Percentiles rank a stretch among this genome's conserved stretches.
These are phyloP conservation scores for Russula sp. DNA, from an alignment of 768 basidiomycete species.

Conservation along the genomic window DNA sequence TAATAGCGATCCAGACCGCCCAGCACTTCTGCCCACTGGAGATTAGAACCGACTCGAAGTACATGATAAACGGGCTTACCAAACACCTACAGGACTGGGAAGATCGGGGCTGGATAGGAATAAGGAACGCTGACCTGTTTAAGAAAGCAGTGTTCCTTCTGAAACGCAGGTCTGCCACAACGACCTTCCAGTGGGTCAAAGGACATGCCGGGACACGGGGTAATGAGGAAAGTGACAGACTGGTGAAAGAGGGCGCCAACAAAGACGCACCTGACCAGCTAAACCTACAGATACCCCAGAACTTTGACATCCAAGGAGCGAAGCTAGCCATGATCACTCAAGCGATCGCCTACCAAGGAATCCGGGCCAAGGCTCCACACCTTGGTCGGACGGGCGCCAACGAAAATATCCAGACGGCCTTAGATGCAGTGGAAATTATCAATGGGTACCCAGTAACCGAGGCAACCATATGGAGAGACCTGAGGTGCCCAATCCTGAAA, in stretches of 20 bases:
- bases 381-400: too few species aligned
- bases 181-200: constrained; percentile 19
- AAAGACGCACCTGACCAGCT: not conserved
- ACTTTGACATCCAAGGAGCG: not conserved
- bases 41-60: not conserved
- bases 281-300: not conserved
- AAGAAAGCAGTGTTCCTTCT: not conserved
- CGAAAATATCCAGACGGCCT: too few species aligned
- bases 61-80: not conserved
- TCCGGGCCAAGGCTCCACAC: too few species aligned
- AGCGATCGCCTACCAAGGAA: not conserved
- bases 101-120: not conserved
- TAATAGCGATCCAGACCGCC: not conserved
- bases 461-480: too few species aligned
- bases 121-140: not conserved
- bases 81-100: not conserved
- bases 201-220: constrained; percentile 11
- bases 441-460: too few species aligned
- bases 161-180: not conserved
- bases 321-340: not conserved
- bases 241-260: not conserved
- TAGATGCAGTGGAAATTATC: too few species aligned
- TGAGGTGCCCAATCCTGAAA: too few species aligned
- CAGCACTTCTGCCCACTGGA: not conserved
- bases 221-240: constrained; percentile 12